phyloP scores from a whole-genome alignment of 352 stramenopile species.

The Halophytophthora batemanensis region DNA sequence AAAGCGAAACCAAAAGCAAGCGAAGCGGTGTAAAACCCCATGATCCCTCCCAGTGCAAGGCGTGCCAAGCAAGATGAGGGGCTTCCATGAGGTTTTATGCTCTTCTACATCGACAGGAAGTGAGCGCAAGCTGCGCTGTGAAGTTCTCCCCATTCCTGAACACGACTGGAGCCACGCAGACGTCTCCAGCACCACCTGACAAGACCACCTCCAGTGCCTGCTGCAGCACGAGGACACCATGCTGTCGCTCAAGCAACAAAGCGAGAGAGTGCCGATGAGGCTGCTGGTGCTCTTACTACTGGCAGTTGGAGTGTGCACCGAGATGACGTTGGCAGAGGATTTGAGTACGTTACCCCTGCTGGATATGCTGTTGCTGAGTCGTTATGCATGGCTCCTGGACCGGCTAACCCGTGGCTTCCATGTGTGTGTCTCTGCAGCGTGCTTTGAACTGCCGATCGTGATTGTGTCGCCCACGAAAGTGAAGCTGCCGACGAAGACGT shows the following conservation, averaged over 20 bases:
- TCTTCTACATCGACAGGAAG: not conserved
- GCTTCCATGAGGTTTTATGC: conserved; percentile 6
- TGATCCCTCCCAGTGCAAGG: not conserved
- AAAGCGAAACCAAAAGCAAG: not conserved
- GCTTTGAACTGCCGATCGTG: conserved; percentile 50
- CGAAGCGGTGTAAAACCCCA: no score
- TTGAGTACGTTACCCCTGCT: no score
- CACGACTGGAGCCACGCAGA: conserved; percentile 9
- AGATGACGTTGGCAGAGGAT: no score
- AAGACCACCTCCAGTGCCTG: no score
- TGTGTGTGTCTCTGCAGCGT: conserved; percentile 20
- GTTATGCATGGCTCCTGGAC: not conserved
- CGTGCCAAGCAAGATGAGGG: conserved; percentile 1
- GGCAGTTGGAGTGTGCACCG: no score
- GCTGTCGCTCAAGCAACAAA: no score
- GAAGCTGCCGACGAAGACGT: conserved; percentile 47
- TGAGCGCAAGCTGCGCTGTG: not conserved
- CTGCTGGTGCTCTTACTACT: no score
- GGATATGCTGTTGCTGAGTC: no score
- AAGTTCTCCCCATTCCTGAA: conserved; percentile 15
- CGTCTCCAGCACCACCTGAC: no score
- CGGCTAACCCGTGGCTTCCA: conserved; percentile 6
- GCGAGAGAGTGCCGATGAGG: no score
- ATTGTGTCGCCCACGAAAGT: conserved; percentile 39
- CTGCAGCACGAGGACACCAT: no score